Percentiles rank a stretch among this genome's conserved stretches.
Evolutionary conservation across 345 rosid genomes (phyloP).

Genomic region (Gynandropsis gynandra): DNA sequence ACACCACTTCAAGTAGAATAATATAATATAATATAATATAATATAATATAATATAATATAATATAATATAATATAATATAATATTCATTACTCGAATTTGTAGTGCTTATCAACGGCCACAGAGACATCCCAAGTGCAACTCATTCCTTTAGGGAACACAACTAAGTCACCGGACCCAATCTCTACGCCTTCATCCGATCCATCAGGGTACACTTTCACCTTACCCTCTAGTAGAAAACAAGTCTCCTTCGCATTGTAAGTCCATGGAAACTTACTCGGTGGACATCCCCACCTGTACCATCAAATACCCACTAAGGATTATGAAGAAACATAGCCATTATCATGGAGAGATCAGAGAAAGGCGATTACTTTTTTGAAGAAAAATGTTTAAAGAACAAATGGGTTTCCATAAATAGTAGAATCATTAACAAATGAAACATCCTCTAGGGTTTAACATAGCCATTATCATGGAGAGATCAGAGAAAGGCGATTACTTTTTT

Average conservation of each 20-base stretch:
- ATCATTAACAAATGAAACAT: no score
- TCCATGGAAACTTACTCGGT: constrained; percentile 94
- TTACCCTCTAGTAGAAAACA: constrained; percentile 68
- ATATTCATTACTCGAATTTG: constrained; percentile 47
- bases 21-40: no score
- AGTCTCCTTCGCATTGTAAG: constrained; percentile 64
- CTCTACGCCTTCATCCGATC: constrained; percentile 57
- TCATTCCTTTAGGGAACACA: constrained; percentile 84
- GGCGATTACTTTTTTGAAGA: no score
- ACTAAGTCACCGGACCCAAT: constrained; percentile 77
- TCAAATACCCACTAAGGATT: not conserved
- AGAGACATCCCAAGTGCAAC: constrained; percentile 92
- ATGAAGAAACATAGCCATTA: not conserved
- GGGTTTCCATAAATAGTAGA: no score
- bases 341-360: no score
- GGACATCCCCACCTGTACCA: constrained; percentile 81
- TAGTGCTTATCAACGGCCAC: constrained; percentile 85
- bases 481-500: no score
- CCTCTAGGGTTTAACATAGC: no score
- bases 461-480: constrained; percentile 7
- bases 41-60: no score
- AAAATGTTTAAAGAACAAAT: no score
- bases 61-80: no score
- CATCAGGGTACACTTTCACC: constrained; percentile 75
- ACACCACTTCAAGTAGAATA: no score